Base-by-base conservation (phyloP, 371 early-diverging fungal species). In the Gilbertella persicaria region DNA sequence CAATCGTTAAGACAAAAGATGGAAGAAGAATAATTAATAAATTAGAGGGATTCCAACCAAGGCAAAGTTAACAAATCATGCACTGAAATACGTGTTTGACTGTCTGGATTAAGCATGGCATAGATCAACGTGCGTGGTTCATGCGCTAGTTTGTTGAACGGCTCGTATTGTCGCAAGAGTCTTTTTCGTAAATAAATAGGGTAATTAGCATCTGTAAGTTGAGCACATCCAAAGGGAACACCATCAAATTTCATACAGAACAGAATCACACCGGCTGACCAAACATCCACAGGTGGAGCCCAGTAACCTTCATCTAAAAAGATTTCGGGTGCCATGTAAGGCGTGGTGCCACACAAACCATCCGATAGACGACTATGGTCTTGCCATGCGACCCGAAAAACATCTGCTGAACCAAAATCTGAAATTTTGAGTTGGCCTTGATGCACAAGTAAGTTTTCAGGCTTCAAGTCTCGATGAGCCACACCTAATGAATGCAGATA, bases 331-430 rank as follows among this genome's bases (percentile, higher is more conserved):
- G 96, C 89, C 60, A 93, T 93, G 68, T 94, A 96, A 3, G 93
- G 91, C 28, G 80, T 85, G 0, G 89, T 86, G 7, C 96, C 95
- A 47, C 90, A 89, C 20, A 90, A 62, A 10, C 94, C 94, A 50
- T 74, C 75, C 16, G 90, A 91, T 30, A 77, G 61, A 60, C 86
- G 86, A 33, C 80, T 60, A 10, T 66, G 55, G 10, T 70, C 74
- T 64, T 92, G 90, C 83, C 90, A 92, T 25, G 83, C 79, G 16
- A 84, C 85, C 41, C 90, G 76, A 77, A 95, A 95, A 1, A 97
- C 95, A 50, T 91, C 90, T 0, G 94, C 85, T 36, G 95, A 80
- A 1, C 97, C 97, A 80, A 97, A 97, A 66, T 97, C 97, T 12
- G 92, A 83, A 25, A 97, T 84, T 66, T 92, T 91, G 39, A 94